Conservation (phyloP, 2,329 filamentous ascomycete species). For the Hyphodiscus sp. region DNA sequence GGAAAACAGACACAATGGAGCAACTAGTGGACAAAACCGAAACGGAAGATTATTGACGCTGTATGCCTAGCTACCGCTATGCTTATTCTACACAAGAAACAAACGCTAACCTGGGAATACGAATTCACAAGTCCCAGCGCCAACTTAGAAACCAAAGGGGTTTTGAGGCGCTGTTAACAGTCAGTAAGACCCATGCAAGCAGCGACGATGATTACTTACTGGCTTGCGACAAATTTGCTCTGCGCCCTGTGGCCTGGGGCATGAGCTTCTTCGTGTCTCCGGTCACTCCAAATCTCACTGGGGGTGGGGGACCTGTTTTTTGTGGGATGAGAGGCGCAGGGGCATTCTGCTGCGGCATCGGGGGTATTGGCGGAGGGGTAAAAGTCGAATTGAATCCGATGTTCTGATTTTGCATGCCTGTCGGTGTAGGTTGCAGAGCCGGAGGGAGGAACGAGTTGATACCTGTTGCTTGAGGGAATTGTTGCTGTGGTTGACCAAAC, state of each 20-base stretch:
- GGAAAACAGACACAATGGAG: background rate
- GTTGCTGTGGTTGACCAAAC: slow-evolving; percentile 33
- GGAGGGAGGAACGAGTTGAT: slow-evolving; percentile 54
- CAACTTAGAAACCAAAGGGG: slow-evolving; percentile 58
- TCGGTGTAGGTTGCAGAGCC: slow-evolving; percentile 54
- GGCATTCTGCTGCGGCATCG: slow-evolving; percentile 50
- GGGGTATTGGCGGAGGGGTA: slow-evolving; percentile 38
- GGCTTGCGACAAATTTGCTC: slow-evolving; percentile 87
- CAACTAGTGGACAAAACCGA: background rate
- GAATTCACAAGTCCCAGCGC: slow-evolving; percentile 17
- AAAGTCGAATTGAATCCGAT: slow-evolving; percentile 41
- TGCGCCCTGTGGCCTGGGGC: slow-evolving; percentile 80
- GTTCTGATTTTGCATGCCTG: slow-evolving; percentile 45
- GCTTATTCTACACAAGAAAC: slow-evolving; percentile 26
- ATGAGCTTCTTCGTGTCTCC: slow-evolving; percentile 67
- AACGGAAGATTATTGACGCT: slow-evolving; percentile 19
- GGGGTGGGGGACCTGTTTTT: slow-evolving; percentile 78
- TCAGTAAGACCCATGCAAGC: slow-evolving; percentile 12
- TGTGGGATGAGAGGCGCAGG: slow-evolving; percentile 63
- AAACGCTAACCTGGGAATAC: slow-evolving; percentile 13
- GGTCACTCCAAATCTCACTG: slow-evolving; percentile 80
- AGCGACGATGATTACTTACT: slow-evolving; percentile 60
- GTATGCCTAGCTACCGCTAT: slow-evolving; percentile 19
- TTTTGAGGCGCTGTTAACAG: slow-evolving; percentile 53
- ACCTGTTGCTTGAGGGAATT: slow-evolving; percentile 33